phyloP scores from a whole-genome alignment of 2,329 filamentous ascomycete genomes.

The Sphaerulina vaccinii region DNA sequence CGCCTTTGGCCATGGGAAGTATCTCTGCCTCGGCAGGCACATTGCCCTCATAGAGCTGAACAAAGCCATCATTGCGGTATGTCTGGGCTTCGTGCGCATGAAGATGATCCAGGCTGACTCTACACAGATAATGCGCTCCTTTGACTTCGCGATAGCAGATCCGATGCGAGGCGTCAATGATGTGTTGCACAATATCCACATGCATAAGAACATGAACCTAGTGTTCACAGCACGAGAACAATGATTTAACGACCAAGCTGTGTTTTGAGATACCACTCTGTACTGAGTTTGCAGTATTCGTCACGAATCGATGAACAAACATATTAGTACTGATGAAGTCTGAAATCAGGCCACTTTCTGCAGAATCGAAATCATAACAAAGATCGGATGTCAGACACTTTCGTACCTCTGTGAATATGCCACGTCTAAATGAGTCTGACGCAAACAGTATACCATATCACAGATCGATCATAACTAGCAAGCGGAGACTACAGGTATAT shows the following conservation, averaged over 20 bases:
- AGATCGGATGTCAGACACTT: too few relatives aligned
- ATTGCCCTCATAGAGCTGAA: conserved; percentile 53
- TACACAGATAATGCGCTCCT: conserved; percentile 21
- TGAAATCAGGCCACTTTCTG: too few relatives aligned
- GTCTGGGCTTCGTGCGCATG: conserved; percentile 7
- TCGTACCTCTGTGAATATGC: too few relatives aligned
- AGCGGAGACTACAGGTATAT: too few relatives aligned
- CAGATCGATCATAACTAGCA: too few relatives aligned
- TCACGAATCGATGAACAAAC: too few relatives aligned
- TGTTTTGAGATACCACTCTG: not conserved
- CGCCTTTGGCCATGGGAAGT: conserved; percentile 49
- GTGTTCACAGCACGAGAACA: conserved; percentile 12
- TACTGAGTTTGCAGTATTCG: too few relatives aligned
- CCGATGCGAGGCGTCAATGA: conserved; percentile 22
- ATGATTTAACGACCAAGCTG: not conserved
- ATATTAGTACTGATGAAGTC: too few relatives aligned
- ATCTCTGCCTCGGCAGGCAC: conserved; percentile 48
- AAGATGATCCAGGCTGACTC: not conserved
- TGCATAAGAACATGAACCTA: conserved; percentile 24
- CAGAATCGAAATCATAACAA: too few relatives aligned
- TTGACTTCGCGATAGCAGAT: conserved; percentile 26
- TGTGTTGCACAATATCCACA: conserved; percentile 22
- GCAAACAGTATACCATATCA: too few relatives aligned
- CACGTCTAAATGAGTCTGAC: too few relatives aligned
- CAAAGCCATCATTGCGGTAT: conserved; percentile 51